Base-by-base conservation (phyloP, 2,329 filamentous ascomycete genomes). In the Penicillium sp. region DNA sequence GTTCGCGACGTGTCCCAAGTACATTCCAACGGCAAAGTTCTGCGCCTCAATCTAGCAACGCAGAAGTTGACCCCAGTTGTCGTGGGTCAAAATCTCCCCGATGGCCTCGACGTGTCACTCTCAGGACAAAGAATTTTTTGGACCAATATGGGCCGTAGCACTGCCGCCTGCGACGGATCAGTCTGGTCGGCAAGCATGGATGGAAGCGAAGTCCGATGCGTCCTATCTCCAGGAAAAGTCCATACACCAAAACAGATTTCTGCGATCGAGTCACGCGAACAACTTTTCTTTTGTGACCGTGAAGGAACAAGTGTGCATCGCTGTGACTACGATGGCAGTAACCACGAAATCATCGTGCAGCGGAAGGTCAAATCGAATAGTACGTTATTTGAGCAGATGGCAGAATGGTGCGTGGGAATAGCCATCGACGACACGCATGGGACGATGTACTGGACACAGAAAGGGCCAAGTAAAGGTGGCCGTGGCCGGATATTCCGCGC, bases 391-490 rank as follows among this genome's bases (percentile, higher is more conserved):
- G 63, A 45, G 1, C 30, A 60, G 47, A 55, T 9, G 66, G 72
- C 37, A 22, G 44, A 62, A 3, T 77, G 74, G 74, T 77, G 73
- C 37, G 76, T 80, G 6, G 77, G 77, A 1, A 66, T 81, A 26
- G 56, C 70, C 0, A 62, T 80, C 0, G 67, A 69, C 2, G 57
- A 59, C 0, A 41, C 55, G 0, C 56, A 59, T 1, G 65, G 67
- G 10, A 66, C 69, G 28, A 62, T 80, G 30, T 80, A 74, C 63
- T 81, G 77, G 77, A 75, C 72, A 0, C 76, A 80, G 35, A 80
- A 80, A 48, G 77, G 77, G 0, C 59, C 65, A 0, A 66, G 69
- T 2, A 80, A 79, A 53, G 67, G 63, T 0, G 59, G 56, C 1
- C 52, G 66, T 27, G 77, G 77, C 0, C 65, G 70, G 3, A 77